Evolutionary conservation across 2,329 filamentous ascomycete genomes (phyloP).

Genomic region (Teratosphaeria epicoccoides): DNA sequence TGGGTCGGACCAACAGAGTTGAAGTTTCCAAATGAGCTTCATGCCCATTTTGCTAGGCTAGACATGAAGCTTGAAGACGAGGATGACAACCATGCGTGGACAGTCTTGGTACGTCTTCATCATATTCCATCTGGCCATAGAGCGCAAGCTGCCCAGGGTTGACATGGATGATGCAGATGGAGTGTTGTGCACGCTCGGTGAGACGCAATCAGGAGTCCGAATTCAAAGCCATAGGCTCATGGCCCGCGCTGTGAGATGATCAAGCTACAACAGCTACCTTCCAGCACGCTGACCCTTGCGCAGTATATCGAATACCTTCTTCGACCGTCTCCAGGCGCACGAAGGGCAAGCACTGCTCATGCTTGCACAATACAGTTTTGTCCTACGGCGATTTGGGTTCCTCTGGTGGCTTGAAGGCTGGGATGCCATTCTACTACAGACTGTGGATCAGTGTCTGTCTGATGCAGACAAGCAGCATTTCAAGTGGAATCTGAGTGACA

Average conservation of each 20-base stretch:
- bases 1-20: neutral
- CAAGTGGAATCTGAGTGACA: neutral
- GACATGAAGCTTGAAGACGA: neutral
- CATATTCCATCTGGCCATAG: neutral
- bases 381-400: constrained; percentile 10
- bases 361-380: constrained; percentile 11
- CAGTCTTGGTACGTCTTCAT: neutral
- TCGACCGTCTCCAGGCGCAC: constrained; percentile 10
- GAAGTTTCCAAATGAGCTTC: neutral
- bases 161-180: constrained; percentile 1
- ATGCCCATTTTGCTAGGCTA: neutral
- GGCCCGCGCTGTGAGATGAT: constrained; percentile 11
- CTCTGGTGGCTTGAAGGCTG: constrained; percentile 18
- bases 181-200: constrained; percentile 9
- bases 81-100: neutral
- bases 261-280: neutral
- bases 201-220: constrained; percentile 6
- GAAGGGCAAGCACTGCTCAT: constrained; percentile 13
- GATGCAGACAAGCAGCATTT: constrained; percentile 3
- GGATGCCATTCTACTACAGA: constrained; percentile 12
- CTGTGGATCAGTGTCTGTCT: constrained; percentile 8
- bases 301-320: constrained; percentile 14
- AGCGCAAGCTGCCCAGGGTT: neutral
- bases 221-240: constrained; percentile 13
- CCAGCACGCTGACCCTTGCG: neutral